Conservation (phyloP, 2,329 filamentous ascomycete genomes). For the Botrytis paeoniae region DNA sequence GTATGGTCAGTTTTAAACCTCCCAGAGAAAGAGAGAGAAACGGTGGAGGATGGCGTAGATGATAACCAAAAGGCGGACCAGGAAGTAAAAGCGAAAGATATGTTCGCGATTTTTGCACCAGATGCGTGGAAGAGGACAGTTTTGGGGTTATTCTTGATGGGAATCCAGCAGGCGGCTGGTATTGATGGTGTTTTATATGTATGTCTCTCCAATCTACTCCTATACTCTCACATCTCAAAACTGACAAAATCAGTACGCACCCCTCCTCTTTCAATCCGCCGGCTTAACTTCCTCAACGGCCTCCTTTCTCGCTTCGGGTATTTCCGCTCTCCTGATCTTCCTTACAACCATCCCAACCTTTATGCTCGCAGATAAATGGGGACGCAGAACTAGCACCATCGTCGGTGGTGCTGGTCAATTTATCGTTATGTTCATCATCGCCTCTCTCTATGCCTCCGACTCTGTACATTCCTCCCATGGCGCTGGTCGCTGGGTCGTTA, state of each 20-base stretch:
- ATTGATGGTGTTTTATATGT: conserved; percentile 63
- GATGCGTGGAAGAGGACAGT: conserved; percentile 48
- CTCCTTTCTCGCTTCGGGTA: conserved; percentile 58
- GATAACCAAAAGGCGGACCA: conserved; percentile 19
- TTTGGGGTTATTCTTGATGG: conserved; percentile 55
- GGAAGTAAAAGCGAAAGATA: conserved; percentile 24
- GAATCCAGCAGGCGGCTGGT: conserved; percentile 58
- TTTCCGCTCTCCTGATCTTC: conserved; percentile 58
- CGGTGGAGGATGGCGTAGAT: conserved; percentile 22
- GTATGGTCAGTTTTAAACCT: conserved; percentile 38
- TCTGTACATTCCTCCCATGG: conserved; percentile 42
- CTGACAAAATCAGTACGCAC: conserved; percentile 50
- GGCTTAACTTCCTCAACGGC: conserved; percentile 53
- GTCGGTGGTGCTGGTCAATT: conserved; percentile 51
- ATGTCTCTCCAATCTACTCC: conserved; percentile 30
- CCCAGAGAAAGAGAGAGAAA: conserved; percentile 30
- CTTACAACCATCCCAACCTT: conserved; percentile 55
- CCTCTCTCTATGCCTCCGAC: conserved; percentile 49
- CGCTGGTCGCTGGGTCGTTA: conserved; percentile 48
- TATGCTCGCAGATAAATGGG: conserved; percentile 56
- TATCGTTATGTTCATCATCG: conserved; percentile 52
- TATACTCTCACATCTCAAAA: neutral
- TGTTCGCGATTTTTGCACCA: conserved; percentile 38
- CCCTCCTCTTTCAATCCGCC: conserved; percentile 57
- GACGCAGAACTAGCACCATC: conserved; percentile 52